phyloP scores from a whole-genome alignment of 345 rosid genomes.

The Hirschfeldia incana region DNA sequence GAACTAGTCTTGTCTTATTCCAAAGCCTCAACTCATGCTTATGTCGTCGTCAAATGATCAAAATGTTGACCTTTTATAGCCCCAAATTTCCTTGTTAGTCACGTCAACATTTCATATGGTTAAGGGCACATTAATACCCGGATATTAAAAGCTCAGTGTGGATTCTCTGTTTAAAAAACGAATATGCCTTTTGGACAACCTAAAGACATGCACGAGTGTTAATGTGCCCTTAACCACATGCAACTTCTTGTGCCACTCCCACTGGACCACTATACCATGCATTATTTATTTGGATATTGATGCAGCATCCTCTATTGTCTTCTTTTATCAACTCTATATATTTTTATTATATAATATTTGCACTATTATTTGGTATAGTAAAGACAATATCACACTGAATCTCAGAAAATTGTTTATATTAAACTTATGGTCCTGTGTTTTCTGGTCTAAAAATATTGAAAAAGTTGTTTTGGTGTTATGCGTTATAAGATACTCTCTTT shows the following conservation, averaged over 20 bases:
- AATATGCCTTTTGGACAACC: slow-evolving; percentile 30
- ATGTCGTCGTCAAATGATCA: neutral
- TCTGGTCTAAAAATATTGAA: slow-evolving; percentile 8
- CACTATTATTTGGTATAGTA: neutral
- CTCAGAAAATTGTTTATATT: slow-evolving; percentile 3
- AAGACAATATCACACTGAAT: slow-evolving; percentile 6
- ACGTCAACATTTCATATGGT: neutral
- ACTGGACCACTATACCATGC: slow-evolving; percentile 31
- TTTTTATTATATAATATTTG: neutral
- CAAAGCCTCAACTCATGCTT: slow-evolving; percentile 19
- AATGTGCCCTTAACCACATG: slow-evolving; percentile 33
- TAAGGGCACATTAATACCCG: too few species aligned
- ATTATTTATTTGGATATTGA: slow-evolving; percentile 8
- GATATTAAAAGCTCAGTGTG: neutral
- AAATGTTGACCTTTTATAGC: neutral
- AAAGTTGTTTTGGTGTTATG: slow-evolving; percentile 31
- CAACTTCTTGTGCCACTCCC: slow-evolving; percentile 31
- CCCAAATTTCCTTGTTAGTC: neutral
- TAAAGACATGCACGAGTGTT: slow-evolving; percentile 26
- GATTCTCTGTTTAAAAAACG: slow-evolving; percentile 13
- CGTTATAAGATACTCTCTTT: slow-evolving; percentile 21
- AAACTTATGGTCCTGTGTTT: slow-evolving; percentile 21
- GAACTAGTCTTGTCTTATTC: slow-evolving; percentile 15
- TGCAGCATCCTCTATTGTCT: slow-evolving; percentile 28
- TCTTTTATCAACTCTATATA: slow-evolving; percentile 9